Base-by-base conservation (phyloP, 192 early-diverging fungal species). In the Endogone sp. region DNA sequence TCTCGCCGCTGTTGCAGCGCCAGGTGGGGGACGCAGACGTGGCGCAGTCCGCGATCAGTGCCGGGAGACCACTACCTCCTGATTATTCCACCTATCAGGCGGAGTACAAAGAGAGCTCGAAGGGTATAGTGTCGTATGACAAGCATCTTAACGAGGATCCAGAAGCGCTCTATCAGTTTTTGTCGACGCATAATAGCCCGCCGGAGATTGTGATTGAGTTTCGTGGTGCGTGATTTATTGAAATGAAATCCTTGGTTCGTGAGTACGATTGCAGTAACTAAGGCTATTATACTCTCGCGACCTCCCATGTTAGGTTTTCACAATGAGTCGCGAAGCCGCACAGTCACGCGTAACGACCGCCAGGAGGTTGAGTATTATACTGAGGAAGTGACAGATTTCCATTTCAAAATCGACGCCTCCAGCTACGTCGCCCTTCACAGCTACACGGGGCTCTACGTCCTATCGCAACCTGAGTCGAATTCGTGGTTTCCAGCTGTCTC, bases 251-350 rank as follows among this genome's bases (percentile, higher is more conserved):
- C 30, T 10, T 23, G 10, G 32, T 61, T 31, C 23, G 57, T 57
- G 55, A 54, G 32, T 3, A 3, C 37, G 22, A 58, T 56, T n/a
- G n/a, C n/a, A n/a, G n/a, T n/a, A n/a, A n/a, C n/a, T n/a, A n/a
- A n/a, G n/a, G n/a, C n/a, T n/a, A n/a, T n/a, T n/a, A n/a, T n/a
- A n/a, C n/a, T n/a, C n/a, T n/a, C n/a, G n/a, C n/a, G n/a, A n/a
- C n/a, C n/a, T n/a, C n/a, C n/a, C n/a, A n/a, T n/a, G 49, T 31
- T 32, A 78, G 76, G 76, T 8, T 69, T 64, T 63, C 77, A 74
- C 22, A 72, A 78, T 22, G 77, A 74, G 59, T 74, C 77, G 0
- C 44, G 62, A 8, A 74, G 58, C 28, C 37, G 44, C 29, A 64
- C 44, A 0, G 59, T 32, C 22, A 66, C 54, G 61, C 62, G 77